Percentiles rank a stretch among this genome's conserved stretches.
These are phyloP conservation scores for Mallotus japonicus DNA, from an alignment of 441 rosid genomes.

Conservation along the genomic window DNA sequence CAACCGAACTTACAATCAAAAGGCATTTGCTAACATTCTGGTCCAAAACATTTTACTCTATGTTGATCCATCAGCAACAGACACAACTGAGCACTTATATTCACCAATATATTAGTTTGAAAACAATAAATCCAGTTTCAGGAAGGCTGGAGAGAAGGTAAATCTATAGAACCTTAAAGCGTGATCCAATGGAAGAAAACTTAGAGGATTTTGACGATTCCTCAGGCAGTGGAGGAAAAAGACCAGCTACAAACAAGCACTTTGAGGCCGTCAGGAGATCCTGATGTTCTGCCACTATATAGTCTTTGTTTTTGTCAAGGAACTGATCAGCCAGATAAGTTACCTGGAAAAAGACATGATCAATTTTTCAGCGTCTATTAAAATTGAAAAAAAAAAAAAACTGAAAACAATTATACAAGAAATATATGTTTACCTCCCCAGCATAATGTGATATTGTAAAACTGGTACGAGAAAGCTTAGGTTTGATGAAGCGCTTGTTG, in stretches of 20 bases:
- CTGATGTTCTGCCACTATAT: constrained; percentile 99
- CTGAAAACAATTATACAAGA: constrained; percentile 12
- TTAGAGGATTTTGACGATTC: constrained; percentile 96
- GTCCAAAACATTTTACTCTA: background rate
- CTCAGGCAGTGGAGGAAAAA: constrained; percentile 90
- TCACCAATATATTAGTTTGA: constrained; percentile 8
- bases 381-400: constrained; percentile 18
- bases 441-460: constrained; percentile 98
- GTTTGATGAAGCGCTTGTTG: constrained; percentile 93
- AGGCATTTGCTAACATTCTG: background rate
- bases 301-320: constrained; percentile 99
- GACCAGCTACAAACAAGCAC: constrained; percentile 77
- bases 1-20: constrained; percentile 4
- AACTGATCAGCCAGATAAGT: constrained; percentile 89
- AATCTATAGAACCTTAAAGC: constrained; percentile 69
- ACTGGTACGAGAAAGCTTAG: constrained; percentile 98
- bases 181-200: constrained; percentile 98
- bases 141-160: background rate
- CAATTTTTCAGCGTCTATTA: constrained; percentile 21
- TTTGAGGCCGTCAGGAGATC: constrained; percentile 83
- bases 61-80: background rate
- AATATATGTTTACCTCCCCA: constrained; percentile 74
- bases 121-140: background rate
- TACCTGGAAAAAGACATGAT: constrained; percentile 49
- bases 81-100: background rate